Base-by-base conservation (phyloP, 176 grass and related monocot species). In the Tillandsia leiboldiana region DNA sequence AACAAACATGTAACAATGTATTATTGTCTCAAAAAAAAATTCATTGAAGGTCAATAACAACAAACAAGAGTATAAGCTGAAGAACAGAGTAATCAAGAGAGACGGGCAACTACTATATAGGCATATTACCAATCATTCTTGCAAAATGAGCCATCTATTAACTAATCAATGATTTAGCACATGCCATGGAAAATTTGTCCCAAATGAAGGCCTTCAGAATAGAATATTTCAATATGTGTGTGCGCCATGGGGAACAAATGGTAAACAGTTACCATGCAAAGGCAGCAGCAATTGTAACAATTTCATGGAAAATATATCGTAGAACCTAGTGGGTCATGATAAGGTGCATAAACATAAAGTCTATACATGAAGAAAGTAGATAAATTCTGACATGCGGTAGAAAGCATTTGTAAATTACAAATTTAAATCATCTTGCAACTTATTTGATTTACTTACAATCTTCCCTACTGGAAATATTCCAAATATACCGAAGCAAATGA, bases 401-500 rank as follows among this genome's bases (percentile, higher is more conserved):
- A 42, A 42, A 42, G 33, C 33, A 42, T 42, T 42, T 42, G 33
- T 59, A 59, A 17, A 18, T 8, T 20, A 73, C 50, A 13, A 78
- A 82, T 78, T 28, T 65, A 33, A 27, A 73, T 3, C 3, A 68
- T 11, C 28, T 62, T 8, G 68, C 48, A 66, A 64, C 49, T 72
- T 14, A 56, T 24, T 49, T 81, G 51, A 63, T 52, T 71, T 26
- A 92, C 84, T 97, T 82, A 97, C 93, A 77, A 97, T 97, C 73
- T 87, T 97, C 84, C 89, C 93, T 70, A 97, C 72, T 54, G 84
- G 93, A 73, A 97, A 92, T 81, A 97, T 97, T 84, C 89, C 93
- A 79, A 97, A 97, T 75, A 97, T 90, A 87, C 81, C 87, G 84
- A 97, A 97, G 84, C 86, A 97, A 83, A 97, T 87, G 79, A 66